Conservation (phyloP, 2,329 filamentous ascomycete species). For the Botrytis tulipae region DNA sequence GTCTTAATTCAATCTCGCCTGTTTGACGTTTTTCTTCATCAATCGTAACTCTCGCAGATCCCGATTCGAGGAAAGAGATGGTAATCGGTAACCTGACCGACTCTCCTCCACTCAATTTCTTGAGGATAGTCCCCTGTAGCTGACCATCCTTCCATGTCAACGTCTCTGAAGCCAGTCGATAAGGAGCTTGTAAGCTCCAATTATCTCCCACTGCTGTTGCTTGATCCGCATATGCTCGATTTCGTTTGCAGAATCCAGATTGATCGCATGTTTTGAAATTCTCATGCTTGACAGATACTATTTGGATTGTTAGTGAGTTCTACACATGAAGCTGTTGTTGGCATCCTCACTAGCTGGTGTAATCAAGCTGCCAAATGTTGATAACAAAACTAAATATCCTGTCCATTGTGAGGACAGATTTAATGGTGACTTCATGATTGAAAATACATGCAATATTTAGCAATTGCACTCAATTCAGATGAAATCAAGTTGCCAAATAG, state of each 20-base stretch:
- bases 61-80: constrained; percentile 85
- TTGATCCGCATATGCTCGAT: constrained; percentile 82
- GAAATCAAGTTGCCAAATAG: background rate
- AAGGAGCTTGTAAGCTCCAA: constrained; percentile 69
- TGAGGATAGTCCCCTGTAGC: constrained; percentile 77
- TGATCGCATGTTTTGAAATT: constrained; percentile 97
- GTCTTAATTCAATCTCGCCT: constrained; percentile 82
- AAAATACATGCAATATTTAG: constrained; percentile 16
- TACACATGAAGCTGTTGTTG: background rate
- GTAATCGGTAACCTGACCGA: constrained; percentile 78
- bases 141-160: constrained; percentile 76
- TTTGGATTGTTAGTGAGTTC: constrained; percentile 21
- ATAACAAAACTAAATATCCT: constrained; percentile 58
- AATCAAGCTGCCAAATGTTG: constrained; percentile 58
- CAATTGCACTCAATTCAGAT: constrained; percentile 2
- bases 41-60: constrained; percentile 79
- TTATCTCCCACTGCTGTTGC: constrained; percentile 61
- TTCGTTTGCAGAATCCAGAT: constrained; percentile 95
- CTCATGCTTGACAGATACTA: constrained; percentile 86
- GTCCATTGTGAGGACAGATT: constrained; percentile 62
- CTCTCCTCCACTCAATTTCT: constrained; percentile 67
- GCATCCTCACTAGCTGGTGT: constrained; percentile 59
- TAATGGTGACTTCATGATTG: constrained; percentile 31
- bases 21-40: constrained; percentile 91
- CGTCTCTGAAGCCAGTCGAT: constrained; percentile 69